These are phyloP conservation scores for Barnettozyma sucrosica DNA, from an alignment of 805 yeast species.

Conservation along the genomic window DNA sequence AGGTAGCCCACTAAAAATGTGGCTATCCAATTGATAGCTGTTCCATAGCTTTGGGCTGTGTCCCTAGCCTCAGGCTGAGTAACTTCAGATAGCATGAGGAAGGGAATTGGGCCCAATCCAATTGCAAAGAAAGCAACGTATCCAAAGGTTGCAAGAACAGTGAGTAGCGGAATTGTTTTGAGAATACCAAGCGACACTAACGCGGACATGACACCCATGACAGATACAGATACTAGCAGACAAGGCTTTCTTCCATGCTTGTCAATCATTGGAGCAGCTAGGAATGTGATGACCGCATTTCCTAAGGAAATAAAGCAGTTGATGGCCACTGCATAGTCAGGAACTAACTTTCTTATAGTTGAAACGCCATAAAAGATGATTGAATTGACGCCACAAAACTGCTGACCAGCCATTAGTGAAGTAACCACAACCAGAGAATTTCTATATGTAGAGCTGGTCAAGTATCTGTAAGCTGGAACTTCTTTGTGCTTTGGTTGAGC, in stretches of 20 bases:
- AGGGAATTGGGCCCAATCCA: slow-evolving; percentile 96
- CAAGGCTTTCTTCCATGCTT: slow-evolving; percentile 68
- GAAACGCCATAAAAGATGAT: slow-evolving; percentile 91
- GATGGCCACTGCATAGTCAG: slow-evolving; percentile 61
- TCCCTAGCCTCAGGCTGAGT: slow-evolving; percentile 76
- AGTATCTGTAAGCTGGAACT: slow-evolving; percentile 37
- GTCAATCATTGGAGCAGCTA: slow-evolving; percentile 74
- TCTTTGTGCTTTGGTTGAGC: background rate
- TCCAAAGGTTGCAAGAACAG: slow-evolving; percentile 58
- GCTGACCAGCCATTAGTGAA: slow-evolving; percentile 76
- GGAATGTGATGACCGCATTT: slow-evolving; percentile 68
- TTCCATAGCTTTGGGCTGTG: slow-evolving; percentile 89
- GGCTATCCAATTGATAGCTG: slow-evolving; percentile 85
- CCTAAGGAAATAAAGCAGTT: slow-evolving; percentile 72
- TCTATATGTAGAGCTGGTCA: slow-evolving; percentile 44
- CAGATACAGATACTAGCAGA: slow-evolving; percentile 54
- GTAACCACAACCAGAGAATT: slow-evolving; percentile 63
- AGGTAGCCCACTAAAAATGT: slow-evolving; percentile 75
- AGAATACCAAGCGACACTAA: slow-evolving; percentile 64
- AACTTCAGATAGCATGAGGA: slow-evolving; percentile 81
- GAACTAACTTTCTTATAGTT: slow-evolving; percentile 65
- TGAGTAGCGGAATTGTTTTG: slow-evolving; percentile 36
- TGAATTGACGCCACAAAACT: slow-evolving; percentile 88
- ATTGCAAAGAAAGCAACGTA: slow-evolving; percentile 85
- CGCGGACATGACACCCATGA: slow-evolving; percentile 64